Conservation (phyloP, 148 eudicot genomes). For the Camellia sinensis region DNA sequence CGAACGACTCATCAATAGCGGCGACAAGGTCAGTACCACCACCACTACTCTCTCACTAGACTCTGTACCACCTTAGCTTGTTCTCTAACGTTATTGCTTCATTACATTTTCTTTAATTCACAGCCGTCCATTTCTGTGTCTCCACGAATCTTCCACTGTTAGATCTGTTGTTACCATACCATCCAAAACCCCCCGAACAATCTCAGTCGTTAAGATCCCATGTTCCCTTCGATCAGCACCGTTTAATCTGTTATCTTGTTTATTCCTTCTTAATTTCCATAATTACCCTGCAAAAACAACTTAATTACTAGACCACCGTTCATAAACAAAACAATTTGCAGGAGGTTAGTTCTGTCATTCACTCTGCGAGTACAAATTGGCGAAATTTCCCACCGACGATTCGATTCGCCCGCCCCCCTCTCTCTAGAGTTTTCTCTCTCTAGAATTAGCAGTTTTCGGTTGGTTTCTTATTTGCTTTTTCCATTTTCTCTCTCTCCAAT, state of each 20-base stretch:
- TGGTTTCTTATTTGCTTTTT: background rate
- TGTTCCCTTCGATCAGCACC: slow-evolving; percentile 17
- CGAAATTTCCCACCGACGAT: slow-evolving; percentile 8
- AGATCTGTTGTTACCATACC: slow-evolving; percentile 6
- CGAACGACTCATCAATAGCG: slow-evolving; percentile 35
- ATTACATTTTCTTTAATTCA: background rate
- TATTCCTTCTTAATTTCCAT: slow-evolving; percentile 20
- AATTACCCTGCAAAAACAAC: slow-evolving; percentile 15
- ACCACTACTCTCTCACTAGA: background rate
- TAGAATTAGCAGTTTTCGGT: slow-evolving; percentile 2
- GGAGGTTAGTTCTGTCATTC: slow-evolving; percentile 6
- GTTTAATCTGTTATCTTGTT: slow-evolving; percentile 27
- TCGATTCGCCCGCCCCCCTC: background rate
- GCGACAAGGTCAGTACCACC: slow-evolving; percentile 23
- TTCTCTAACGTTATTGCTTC: background rate
- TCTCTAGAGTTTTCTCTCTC: slow-evolving; percentile 6
- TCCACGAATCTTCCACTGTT: slow-evolving; percentile 12
- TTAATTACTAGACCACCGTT: no score
- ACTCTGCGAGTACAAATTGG: background rate
- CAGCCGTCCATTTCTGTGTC: background rate
- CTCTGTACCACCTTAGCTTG: background rate
- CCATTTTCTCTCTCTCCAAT: background rate
- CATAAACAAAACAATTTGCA: background rate
- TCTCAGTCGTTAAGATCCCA: slow-evolving; percentile 27
- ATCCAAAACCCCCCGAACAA: background rate